Base-by-base conservation (phyloP, 164 flowering plant genomes). In the Litsea cubeba region DNA sequence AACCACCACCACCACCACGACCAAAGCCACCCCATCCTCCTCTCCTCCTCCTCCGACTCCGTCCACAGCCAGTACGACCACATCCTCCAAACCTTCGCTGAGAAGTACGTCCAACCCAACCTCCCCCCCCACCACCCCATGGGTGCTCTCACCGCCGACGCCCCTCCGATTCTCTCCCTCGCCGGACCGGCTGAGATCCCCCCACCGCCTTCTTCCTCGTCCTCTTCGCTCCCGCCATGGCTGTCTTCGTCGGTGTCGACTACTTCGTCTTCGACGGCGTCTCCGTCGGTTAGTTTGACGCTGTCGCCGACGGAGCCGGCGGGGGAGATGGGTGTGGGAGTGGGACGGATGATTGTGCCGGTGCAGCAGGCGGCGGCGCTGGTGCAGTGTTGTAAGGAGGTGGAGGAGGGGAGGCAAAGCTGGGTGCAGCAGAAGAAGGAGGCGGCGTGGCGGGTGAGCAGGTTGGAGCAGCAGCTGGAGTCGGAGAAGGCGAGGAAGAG, bases 361-460 rank as follows among this genome's bases (percentile, higher is more conserved):
- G 71, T 79, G 4, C 80, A 77, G 63, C 73, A 71, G 65, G 24
- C 57, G 62, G 71, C 74, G 2, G 32, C 62, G 24, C 24, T 84
- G 65, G 70, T 75, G 12, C 80, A 78, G 72, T 81, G 30, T 69
- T 74, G 79, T 18, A 81, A 70, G 67, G 87, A 84, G 75, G 62
- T 84, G 58, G 87, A 84, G 51, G 85, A 84, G 25, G 85, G 82
- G 17, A 54, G 77, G 69, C 77, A 69, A 46, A 71, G 40, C 69
- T 84, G 84, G 85, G 30, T 79, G 72, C 83, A 76, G 54, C 87
- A 85, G 17, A 85, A 81, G 76, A 85, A 83, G 79, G 85, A 85
- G 70, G 85, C 87, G 1, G 57, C 75, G 0, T 83, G 85, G 87
- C 71, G 87, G 74, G 50, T 85, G 75, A 81, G 84, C 30, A 72